A percentile compares a stretch with the other conserved stretches of the same genome.
These are phyloP conservation scores for Amorphotheca resinae DNA, from an alignment of 495 filamentous ascomycete genomes.

Conservation along the genomic window DNA sequence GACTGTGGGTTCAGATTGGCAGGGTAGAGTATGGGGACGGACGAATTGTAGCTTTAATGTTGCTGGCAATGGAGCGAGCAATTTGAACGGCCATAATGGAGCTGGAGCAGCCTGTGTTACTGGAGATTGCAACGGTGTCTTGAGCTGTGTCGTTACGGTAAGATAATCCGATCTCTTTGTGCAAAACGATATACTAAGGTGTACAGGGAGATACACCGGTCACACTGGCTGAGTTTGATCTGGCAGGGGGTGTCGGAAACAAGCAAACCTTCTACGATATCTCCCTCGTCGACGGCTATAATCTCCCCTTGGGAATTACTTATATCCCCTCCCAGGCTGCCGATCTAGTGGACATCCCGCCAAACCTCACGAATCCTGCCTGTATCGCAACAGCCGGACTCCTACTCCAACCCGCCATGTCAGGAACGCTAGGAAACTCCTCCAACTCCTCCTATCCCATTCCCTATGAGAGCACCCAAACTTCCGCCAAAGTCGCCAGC, in stretches of 20 bases:
- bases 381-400: constrained; percentile 53
- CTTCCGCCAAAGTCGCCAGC: constrained; percentile 32
- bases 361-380: constrained; percentile 58
- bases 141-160: constrained; percentile 54
- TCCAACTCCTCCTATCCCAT: constrained; percentile 49
- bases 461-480: constrained; percentile 44
- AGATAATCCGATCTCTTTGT: too few species aligned
- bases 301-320: constrained; percentile 58
- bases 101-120: constrained; percentile 48
- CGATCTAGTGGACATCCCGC: constrained; percentile 43
- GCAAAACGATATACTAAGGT: constrained; percentile 12
- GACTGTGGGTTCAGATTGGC: constrained; percentile 56
- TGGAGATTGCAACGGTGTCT: constrained; percentile 57
- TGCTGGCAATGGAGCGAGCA: constrained; percentile 38
- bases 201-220: constrained; percentile 48
- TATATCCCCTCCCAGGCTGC: constrained; percentile 43
- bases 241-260: constrained; percentile 41
- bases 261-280: constrained; percentile 70
- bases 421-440: constrained; percentile 22
- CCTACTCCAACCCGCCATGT: constrained; percentile 27
- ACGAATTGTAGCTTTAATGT: constrained; percentile 68
- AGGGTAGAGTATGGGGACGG: constrained; percentile 67
- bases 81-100: constrained; percentile 26
- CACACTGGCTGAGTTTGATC: constrained; percentile 65
- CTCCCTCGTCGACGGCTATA: constrained; percentile 76